Evolutionary conservation across 371 early-diverging fungal species (phyloP).

Genomic region (Gilbertella persicaria): DNA sequence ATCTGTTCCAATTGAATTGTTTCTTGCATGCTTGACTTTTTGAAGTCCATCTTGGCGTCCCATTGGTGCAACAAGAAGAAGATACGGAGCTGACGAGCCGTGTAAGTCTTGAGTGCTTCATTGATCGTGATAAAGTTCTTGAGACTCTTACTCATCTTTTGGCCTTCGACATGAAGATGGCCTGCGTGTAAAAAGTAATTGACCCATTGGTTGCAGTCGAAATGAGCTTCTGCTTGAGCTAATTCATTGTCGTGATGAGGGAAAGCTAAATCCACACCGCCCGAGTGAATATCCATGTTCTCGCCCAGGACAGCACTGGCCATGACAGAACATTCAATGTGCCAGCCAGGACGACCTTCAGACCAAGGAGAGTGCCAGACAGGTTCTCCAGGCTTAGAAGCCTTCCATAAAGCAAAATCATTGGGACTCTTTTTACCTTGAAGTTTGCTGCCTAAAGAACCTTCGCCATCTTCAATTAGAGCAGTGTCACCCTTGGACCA

Average conservation of each 20-base stretch:
- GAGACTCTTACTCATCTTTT: constrained; percentile 99
- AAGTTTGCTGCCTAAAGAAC: constrained; percentile 74
- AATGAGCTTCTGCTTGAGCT: constrained; percentile 97
- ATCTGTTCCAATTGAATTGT: constrained; percentile 82
- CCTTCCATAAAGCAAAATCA: constrained; percentile 99
- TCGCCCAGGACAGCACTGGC: constrained; percentile 92
- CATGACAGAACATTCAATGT: constrained; percentile 99
- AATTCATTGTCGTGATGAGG: constrained; percentile 99
- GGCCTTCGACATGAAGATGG: constrained; percentile 98
- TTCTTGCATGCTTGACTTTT: constrained; percentile 80
- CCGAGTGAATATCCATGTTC: constrained; percentile 97
- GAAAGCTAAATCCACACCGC: constrained; percentile 98
- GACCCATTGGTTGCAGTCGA: constrained; percentile 93
- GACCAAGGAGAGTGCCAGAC: constrained; percentile 97
- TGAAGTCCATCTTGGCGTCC: constrained; percentile 91
- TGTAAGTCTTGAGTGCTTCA: constrained; percentile 86
- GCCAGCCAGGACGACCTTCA: constrained; percentile 99
- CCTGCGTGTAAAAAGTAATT: constrained; percentile 99
- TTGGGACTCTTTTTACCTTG: constrained; percentile 75
- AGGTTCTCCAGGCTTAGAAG: constrained; percentile 97
- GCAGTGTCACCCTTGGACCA: constrained; percentile 82
- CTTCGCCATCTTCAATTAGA: constrained; percentile 91
- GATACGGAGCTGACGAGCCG: constrained; percentile 90
- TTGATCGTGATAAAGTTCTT: constrained; percentile 99
- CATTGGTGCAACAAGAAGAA: constrained; percentile 95